These are phyloP conservation scores for Zychaea mexicana DNA, from an alignment of 371 early-diverging fungal species.

Conservation along the genomic window DNA sequence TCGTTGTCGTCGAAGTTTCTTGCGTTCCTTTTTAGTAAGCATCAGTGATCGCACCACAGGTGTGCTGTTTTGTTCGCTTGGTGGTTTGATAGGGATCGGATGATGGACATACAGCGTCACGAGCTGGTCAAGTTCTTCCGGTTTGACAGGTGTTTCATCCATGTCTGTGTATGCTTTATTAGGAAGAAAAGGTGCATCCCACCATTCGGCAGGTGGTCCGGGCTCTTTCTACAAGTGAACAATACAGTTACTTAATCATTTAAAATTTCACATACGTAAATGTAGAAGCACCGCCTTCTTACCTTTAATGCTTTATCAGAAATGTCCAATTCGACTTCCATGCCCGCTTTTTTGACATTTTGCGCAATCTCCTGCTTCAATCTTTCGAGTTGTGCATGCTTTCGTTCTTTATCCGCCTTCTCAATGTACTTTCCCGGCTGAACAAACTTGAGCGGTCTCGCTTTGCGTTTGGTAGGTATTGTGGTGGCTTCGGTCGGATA, in stretches of 20 bases:
- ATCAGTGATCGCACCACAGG: conserved; percentile 78
- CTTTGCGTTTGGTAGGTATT: conserved; percentile 56
- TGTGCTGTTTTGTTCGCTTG: conserved; percentile 57
- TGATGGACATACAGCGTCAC: conserved; percentile 90
- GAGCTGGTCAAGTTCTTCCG: conserved; percentile 52
- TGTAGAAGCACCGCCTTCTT: conserved; percentile 11
- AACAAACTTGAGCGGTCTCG: conserved; percentile 75
- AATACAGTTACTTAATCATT: neutral
- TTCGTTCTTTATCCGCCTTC: conserved; percentile 79
- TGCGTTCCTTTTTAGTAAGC: conserved; percentile 91
- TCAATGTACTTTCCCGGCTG: conserved; percentile 82
- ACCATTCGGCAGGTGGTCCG: conserved; percentile 93
- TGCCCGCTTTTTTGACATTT: conserved; percentile 78
- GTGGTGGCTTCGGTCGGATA: conserved; percentile 56
- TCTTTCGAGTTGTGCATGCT: conserved; percentile 79
- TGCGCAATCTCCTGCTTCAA: conserved; percentile 85
- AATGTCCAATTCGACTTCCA: conserved; percentile 83
- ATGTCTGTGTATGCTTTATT: conserved; percentile 75
- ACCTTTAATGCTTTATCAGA: conserved; percentile 74
- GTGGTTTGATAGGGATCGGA: conserved; percentile 88
- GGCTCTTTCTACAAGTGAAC: conserved; percentile 52
- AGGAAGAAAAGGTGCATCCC: conserved; percentile 87
- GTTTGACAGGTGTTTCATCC: conserved; percentile 37
- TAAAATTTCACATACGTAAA: too few species aligned
- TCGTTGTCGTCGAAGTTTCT: conserved; percentile 90